Evolutionary conservation across 1,284 basidiomycete species (phyloP).

Genomic region (Spongispora temasekensis): DNA sequence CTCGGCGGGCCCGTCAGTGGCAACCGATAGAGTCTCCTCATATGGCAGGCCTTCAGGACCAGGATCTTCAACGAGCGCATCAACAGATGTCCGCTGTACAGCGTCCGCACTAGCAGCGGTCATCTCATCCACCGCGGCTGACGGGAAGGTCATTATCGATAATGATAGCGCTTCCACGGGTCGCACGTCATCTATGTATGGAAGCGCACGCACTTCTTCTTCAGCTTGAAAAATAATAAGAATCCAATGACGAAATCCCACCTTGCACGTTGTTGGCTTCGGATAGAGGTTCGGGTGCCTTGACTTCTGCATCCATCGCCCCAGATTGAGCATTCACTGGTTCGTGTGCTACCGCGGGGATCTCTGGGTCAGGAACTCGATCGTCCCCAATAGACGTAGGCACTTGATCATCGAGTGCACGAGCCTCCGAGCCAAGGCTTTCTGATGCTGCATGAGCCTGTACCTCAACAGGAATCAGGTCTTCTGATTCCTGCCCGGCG

Average conservation of each 20-base stretch:
- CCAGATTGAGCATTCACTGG: neutral
- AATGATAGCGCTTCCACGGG: neutral
- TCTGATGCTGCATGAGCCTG: conserved; percentile 9
- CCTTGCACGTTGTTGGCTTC: neutral
- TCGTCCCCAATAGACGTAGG: conserved; percentile 36
- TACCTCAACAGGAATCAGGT: conserved; percentile 1
- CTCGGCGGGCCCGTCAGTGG: neutral
- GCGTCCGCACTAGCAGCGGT: neutral
- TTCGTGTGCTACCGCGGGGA: conserved; percentile 32
- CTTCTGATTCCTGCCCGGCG: neutral
- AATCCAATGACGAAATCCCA: neutral
- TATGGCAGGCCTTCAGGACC: neutral
- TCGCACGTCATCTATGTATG: neutral
- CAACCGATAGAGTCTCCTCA: conserved; percentile 1
- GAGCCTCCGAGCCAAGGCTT: conserved; percentile 5
- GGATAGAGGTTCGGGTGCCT: neutral
- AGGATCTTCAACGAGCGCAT: neutral
- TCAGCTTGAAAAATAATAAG: neutral
- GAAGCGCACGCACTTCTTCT: neutral
- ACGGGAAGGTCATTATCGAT: neutral
- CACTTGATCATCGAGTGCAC: conserved; percentile 4
- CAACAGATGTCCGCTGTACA: neutral
- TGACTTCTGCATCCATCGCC: conserved; percentile 1
- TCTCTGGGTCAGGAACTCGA: conserved; percentile 40
- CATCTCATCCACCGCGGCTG: conserved; percentile 1